Base-by-base conservation (phyloP, 306 rosid species). In the Lathyrus sativus region DNA sequence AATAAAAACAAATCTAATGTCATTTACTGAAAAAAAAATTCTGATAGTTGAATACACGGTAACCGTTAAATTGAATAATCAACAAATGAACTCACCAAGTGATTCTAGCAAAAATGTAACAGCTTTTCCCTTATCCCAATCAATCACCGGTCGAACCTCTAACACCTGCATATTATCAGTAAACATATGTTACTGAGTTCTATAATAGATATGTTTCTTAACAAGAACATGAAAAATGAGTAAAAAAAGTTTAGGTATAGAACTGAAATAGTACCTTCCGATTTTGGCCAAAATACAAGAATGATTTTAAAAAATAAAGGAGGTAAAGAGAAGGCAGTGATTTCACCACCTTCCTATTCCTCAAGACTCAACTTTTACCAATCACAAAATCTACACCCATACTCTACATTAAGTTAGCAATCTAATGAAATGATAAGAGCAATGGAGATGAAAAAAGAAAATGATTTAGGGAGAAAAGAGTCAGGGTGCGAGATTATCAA, bases 51-150 rank as follows among this genome's bases (percentile, higher is more conserved):
- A 64, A 38, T 38, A 75, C 11, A 46, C 19, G 1, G 59, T 28
- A n/a, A 24, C 28, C 42, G 13, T 10, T 13, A 11, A 58, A 11
- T 49, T 29, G 35, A 29, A 29, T 29, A 26, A 61, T 49, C 13
- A 44, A 38, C 54, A 58, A 50, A 61, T 56, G 29, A 70, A 71
- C 84, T 79, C 76, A 90, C 97, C 97, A 68, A 91, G 96, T 65
- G 99, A 87, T 66, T 95, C 88, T 1, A 95, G 99, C 63, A 95
- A 83, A 84, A 90, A 95, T 11, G 89, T 84, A 58, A 95, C 95
- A 18, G 96, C 97, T 77, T 88, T 95, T 55, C 99, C 99, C 79
- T 95, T 95, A 77, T 95, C 88, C 99, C 99, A 95, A 76, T 85
- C 62, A 62, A 95, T 88, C 76, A 72, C 82, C 0, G 99, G 99